phyloP scores from a whole-genome alignment of 352 stramenopile species.

The Lagenidium giganteum region DNA sequence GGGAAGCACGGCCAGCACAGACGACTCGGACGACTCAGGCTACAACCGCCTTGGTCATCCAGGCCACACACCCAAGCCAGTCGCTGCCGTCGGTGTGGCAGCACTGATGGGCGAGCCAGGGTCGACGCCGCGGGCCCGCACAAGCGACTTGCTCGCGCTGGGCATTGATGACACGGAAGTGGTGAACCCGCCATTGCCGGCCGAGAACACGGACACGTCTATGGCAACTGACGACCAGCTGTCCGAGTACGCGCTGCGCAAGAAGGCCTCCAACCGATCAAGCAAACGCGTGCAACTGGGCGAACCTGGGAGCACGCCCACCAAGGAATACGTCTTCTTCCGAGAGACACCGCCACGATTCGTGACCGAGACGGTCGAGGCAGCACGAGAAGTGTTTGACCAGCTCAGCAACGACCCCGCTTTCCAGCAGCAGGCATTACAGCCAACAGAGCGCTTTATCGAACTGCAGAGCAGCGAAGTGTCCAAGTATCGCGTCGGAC shows the following conservation, averaged over 20 bases:
- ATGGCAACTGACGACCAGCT: slow-evolving; percentile 16
- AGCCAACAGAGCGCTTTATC: slow-evolving; percentile 45
- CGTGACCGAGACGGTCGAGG: slow-evolving; percentile 73
- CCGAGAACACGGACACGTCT: slow-evolving; percentile 4
- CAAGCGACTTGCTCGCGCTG: slow-evolving; percentile 33
- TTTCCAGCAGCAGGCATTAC: slow-evolving; percentile 24
- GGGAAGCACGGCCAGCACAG: neutral
- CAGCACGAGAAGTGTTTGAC: slow-evolving; percentile 42
- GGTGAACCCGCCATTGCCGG: slow-evolving; percentile 2
- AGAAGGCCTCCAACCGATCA: slow-evolving; percentile 32
- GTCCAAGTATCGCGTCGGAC: slow-evolving; percentile 65
- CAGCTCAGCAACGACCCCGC: slow-evolving; percentile 41
- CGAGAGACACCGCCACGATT: slow-evolving; percentile 73
- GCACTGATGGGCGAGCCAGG: slow-evolving; percentile 49
- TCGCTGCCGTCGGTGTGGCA: slow-evolving; percentile 7
- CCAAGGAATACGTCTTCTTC: slow-evolving; percentile 84
- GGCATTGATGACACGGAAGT: slow-evolving; percentile 54
- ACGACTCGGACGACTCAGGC: slow-evolving; percentile 11
- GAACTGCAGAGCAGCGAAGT: slow-evolving; percentile 78
- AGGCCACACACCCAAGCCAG: slow-evolving; percentile 49
- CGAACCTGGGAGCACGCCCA: slow-evolving; percentile 49
- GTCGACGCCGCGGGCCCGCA: slow-evolving; percentile 49
- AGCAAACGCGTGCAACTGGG: slow-evolving; percentile 58
- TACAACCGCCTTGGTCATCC: slow-evolving; percentile 61
- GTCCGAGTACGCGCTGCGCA: slow-evolving; percentile 49